Evolutionary conservation across 495 filamentous ascomycete species (phyloP).

Genomic region (Penicillium paradoxum): DNA sequence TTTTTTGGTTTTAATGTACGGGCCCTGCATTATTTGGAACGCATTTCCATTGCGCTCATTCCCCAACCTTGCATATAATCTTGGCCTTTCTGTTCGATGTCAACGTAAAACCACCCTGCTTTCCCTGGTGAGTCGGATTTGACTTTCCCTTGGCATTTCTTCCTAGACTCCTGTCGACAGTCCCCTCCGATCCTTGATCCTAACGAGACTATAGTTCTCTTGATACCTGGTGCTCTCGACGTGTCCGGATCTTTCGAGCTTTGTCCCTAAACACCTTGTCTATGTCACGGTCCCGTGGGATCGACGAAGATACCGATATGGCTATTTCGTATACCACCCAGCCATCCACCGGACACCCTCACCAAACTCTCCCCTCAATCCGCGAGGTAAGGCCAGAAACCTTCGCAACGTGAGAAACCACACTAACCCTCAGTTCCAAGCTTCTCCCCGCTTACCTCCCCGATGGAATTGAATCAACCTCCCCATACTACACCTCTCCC

Average conservation of each 20-base stretch:
- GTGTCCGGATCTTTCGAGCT: too few relatives aligned
- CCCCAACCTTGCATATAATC: slow-evolving; percentile 31
- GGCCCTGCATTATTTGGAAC: slow-evolving; percentile 26
- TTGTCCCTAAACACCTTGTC: slow-evolving; percentile 19
- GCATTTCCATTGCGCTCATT: slow-evolving; percentile 21
- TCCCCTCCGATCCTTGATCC: slow-evolving; percentile 6
- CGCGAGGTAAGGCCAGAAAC: slow-evolving; percentile 33
- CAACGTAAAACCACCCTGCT: slow-evolving; percentile 24
- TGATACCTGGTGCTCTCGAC: too few relatives aligned
- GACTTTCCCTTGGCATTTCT: not conserved
- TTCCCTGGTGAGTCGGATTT: slow-evolving; percentile 17
- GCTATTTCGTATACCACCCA: slow-evolving; percentile 42
- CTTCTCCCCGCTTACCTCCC: slow-evolving; percentile 44
- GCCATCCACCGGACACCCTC: slow-evolving; percentile 30
- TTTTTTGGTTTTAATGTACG: slow-evolving; percentile 20
- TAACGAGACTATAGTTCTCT: slow-evolving; percentile 1
- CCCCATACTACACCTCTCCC: slow-evolving; percentile 35
- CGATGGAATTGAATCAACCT: slow-evolving; percentile 43
- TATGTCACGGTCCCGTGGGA: slow-evolving; percentile 39
- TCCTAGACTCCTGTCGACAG: not conserved
- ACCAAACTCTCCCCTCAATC: slow-evolving; percentile 42
- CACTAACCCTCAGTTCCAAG: slow-evolving; percentile 17
- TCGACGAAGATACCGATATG: slow-evolving; percentile 41
- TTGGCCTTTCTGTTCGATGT: slow-evolving; percentile 22
- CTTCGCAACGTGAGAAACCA: not conserved